phyloP scores from a whole-genome alignment of 345 rosid genomes.

The Populus ilicifolia region DNA sequence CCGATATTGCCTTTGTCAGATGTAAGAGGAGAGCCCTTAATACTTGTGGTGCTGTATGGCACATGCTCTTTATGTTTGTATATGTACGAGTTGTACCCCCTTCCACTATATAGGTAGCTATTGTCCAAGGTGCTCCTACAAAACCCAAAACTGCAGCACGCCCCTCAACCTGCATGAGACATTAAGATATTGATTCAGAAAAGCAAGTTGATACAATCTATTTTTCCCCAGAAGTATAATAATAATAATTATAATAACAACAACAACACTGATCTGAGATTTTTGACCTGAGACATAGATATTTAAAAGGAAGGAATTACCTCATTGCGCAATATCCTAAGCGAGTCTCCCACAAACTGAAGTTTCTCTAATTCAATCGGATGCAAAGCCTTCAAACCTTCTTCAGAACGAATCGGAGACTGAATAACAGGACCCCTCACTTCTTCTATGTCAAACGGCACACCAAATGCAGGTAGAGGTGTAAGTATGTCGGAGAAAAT shows the following conservation, averaged over 20 bases:
- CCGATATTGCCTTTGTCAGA: conserved; percentile 69
- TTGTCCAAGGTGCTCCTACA: conserved; percentile 96
- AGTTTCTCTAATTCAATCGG: conserved; percentile 73
- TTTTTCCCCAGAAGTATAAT: not conserved
- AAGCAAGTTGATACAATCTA: not conserved
- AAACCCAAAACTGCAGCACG: conserved; percentile 80
- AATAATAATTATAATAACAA: too few relatives aligned
- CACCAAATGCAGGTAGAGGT: conserved; percentile 88
- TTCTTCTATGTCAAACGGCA: conserved; percentile 93
- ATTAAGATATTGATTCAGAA: conserved; percentile 7
- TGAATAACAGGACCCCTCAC: conserved; percentile 79
- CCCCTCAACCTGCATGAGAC: conserved; percentile 53
- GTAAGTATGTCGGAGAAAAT: conserved; percentile 95
- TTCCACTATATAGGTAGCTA: conserved; percentile 87
- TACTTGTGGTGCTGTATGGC: conserved; percentile 71
- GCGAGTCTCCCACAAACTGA: conserved; percentile 71
- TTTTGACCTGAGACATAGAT: conserved; percentile 11
- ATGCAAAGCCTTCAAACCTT: conserved; percentile 63
- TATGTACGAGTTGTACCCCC: conserved; percentile 90
- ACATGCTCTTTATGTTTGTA: conserved; percentile 80
- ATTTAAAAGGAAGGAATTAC: conserved; percentile 30
- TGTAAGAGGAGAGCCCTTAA: conserved; percentile 74
- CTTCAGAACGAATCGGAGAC: conserved; percentile 68
- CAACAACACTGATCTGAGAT: not conserved
- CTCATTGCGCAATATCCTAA: conserved; percentile 70